phyloP scores from a whole-genome alignment of 352 stramenopile genomes.

The Pythium phragmitis region DNA sequence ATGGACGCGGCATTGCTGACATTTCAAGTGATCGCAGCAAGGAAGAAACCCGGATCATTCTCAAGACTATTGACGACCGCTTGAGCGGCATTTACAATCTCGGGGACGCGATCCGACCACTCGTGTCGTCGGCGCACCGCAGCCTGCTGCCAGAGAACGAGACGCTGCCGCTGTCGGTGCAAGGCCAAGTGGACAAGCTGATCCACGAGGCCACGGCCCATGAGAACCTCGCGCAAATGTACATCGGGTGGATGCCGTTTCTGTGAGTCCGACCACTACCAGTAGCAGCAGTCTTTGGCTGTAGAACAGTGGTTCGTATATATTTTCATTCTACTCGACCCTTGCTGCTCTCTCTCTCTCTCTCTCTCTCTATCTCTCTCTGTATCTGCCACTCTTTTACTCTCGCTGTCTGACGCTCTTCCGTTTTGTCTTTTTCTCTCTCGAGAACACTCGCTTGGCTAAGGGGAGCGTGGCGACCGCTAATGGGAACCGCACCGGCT shows the following conservation, averaged over 20 bases:
- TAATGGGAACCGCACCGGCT: constrained; percentile 86
- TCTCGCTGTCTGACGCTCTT: too few species aligned
- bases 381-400: too few species aligned
- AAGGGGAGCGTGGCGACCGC: constrained; percentile 79
- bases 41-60: constrained; percentile 80
- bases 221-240: constrained; percentile 94
- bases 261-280: constrained; percentile 33
- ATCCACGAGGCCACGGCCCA: constrained; percentile 92
- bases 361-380: too few species aligned
- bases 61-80: constrained; percentile 91
- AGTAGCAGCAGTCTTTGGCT: too few species aligned
- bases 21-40: constrained; percentile 78
- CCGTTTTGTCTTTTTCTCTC: constrained; percentile 21
- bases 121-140: constrained; percentile 65
- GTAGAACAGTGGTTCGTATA: neutral
- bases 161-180: constrained; percentile 90
- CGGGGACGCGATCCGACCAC: constrained; percentile 66
- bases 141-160: constrained; percentile 75
- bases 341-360: neutral
- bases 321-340: constrained; percentile 1
- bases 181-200: constrained; percentile 92
- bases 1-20: constrained; percentile 40
- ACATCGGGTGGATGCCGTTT: constrained; percentile 95
- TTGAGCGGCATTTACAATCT: constrained; percentile 93
- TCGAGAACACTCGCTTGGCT: constrained; percentile 69